phyloP scores from a whole-genome alignment of 176 grass and related monocot genomes.

The Rhipidocladum racemiflorum region DNA sequence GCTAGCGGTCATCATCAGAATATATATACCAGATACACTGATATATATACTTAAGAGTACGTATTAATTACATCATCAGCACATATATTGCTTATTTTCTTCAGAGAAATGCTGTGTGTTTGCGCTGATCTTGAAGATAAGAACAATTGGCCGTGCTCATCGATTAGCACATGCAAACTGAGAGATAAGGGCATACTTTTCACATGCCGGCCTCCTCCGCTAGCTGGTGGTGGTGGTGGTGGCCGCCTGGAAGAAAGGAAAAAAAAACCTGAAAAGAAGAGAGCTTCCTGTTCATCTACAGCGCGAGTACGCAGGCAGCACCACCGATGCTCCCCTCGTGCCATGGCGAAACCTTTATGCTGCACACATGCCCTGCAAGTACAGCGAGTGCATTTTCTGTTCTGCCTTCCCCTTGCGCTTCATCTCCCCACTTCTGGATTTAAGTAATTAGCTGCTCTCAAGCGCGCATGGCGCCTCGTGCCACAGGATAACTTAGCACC shows the following conservation, averaged over 20 bases:
- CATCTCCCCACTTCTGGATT: background rate
- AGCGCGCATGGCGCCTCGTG: background rate
- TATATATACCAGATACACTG: background rate
- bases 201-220: background rate
- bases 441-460: too few species aligned
- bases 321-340: slow-evolving; percentile 14
- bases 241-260: slow-evolving; percentile 19
- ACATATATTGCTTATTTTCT: background rate
- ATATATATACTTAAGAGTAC: background rate
- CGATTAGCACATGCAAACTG: background rate
- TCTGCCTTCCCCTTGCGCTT: background rate
- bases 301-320: background rate
- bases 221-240: background rate
- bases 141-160: background rate
- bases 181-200: background rate
- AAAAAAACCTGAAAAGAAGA: slow-evolving; percentile 12
- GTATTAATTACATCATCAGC: background rate
- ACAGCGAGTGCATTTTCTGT: background rate
- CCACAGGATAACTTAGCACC: background rate
- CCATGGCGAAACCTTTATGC: background rate
- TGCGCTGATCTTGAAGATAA: background rate
- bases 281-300: slow-evolving; percentile 1
- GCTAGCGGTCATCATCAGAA: background rate
- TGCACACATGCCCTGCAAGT: background rate
- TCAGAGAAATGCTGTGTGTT: background rate